A percentile compares a stretch with the other conserved stretches of the same genome.
These are phyloP conservation scores for Yarrowia bubula DNA, from an alignment of 805 yeast species.

Conservation along the genomic window DNA sequence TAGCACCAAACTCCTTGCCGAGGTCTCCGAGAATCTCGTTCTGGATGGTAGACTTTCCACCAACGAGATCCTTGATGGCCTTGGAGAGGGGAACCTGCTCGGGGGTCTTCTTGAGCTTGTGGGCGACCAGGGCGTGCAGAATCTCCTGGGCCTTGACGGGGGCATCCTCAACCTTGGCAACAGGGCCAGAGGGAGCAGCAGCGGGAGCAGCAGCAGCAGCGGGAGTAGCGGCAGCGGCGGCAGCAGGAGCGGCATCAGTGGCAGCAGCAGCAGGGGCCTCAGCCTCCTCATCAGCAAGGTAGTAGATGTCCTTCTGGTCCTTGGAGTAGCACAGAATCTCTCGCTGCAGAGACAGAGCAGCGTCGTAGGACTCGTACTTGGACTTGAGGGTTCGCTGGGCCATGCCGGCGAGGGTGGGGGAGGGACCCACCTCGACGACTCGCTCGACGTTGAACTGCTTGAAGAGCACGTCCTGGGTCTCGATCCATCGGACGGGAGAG, in stretches of 20 bases:
- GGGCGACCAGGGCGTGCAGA: slow-evolving; percentile 88
- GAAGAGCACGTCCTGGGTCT: slow-evolving; percentile 96
- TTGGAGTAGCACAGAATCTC: slow-evolving; percentile 93
- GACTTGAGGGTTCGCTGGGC: slow-evolving; percentile 93
- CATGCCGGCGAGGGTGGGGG: slow-evolving; percentile 98
- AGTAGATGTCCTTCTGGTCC: slow-evolving; percentile 94
- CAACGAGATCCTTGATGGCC: slow-evolving; percentile 94
- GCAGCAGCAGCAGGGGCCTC: slow-evolving; percentile 41
- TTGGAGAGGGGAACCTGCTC: slow-evolving; percentile 84
- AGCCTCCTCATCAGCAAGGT: slow-evolving; percentile 50
- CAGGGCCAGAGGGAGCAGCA: slow-evolving; percentile 76
- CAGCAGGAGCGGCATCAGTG: slow-evolving; percentile 51
- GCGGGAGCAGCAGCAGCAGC: slow-evolving; percentile 63
- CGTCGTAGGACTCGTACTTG: slow-evolving; percentile 96
- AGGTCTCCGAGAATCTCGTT: slow-evolving; percentile 98
- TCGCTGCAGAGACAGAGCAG: slow-evolving; percentile 88
- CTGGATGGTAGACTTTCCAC: slow-evolving; percentile 98
- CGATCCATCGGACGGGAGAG: slow-evolving; percentile 99
- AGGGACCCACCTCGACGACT: slow-evolving; percentile 97
- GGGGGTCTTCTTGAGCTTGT: slow-evolving; percentile 86
- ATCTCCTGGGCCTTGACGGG: slow-evolving; percentile 83
- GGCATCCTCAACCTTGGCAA: slow-evolving; percentile 78
- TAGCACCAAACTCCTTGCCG: slow-evolving; percentile 96
- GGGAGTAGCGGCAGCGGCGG: slow-evolving; percentile 56
- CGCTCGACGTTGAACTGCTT: slow-evolving; percentile 94